Evolutionary conservation across 164 flowering plant species (phyloP).

Genomic region (Akebia trifoliata): DNA sequence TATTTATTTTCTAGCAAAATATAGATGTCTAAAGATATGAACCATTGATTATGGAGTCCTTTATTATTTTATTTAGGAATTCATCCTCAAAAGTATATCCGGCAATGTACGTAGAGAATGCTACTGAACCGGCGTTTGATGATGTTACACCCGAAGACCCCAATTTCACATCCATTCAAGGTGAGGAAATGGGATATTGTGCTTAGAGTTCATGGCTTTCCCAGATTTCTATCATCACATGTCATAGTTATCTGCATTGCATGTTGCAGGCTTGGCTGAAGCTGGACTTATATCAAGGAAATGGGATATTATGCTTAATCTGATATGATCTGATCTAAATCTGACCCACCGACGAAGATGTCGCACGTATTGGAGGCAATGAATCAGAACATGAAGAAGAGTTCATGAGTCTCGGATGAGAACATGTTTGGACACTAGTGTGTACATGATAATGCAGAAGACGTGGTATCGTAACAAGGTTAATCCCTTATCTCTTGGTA

Average conservation of each 20-base stretch:
- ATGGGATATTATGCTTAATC: too few relatives aligned
- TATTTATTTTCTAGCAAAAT: background rate
- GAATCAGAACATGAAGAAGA: constrained; percentile 33
- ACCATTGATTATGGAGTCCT: background rate
- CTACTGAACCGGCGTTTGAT: constrained; percentile 95
- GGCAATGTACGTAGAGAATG: constrained; percentile 94
- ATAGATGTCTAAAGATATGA: background rate
- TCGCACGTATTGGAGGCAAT: constrained; percentile 81
- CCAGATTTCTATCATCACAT: constrained; percentile 1
- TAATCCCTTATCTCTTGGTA: too few relatives aligned
- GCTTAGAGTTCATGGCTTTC: background rate
- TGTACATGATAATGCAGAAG: too few relatives aligned
- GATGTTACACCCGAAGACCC: constrained; percentile 93
- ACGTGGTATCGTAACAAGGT: too few relatives aligned
- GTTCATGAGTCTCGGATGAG: constrained; percentile 55
- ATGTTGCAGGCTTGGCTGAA: constrained; percentile 86
- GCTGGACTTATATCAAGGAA: constrained; percentile 97
- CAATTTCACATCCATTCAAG: constrained; percentile 92
- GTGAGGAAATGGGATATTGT: constrained; percentile 28
- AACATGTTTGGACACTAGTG: constrained; percentile 32
- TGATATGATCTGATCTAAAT: too few relatives aligned
- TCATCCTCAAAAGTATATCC: constrained; percentile 90
- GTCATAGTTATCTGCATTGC: constrained; percentile 1
- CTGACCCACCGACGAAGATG: constrained; percentile 48
- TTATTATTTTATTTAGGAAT: constrained; percentile 39